Conservation (phyloP, 2,329 filamentous ascomycete species). For the Epichloe sylvatica region DNA sequence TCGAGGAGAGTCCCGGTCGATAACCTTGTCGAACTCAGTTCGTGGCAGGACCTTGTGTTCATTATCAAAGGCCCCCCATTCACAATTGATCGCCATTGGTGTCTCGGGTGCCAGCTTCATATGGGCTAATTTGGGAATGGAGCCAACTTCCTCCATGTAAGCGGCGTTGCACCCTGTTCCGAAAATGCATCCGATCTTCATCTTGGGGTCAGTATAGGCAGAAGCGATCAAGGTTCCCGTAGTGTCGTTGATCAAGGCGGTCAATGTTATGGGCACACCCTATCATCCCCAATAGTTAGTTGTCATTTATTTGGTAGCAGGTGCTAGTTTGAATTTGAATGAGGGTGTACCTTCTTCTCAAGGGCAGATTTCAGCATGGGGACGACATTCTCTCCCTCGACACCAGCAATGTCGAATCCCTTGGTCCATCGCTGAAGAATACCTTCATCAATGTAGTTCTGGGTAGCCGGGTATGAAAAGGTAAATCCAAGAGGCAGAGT, state of each 20-base stretch:
- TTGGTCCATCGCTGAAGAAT: conserved; percentile 94
- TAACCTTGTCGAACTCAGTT: conserved; percentile 72
- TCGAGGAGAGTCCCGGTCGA: conserved; percentile 83
- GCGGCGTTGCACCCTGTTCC: conserved; percentile 96
- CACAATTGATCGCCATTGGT: conserved; percentile 93
- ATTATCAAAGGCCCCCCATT: conserved; percentile 95
- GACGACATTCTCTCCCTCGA: conserved; percentile 83
- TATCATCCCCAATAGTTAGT: conserved; percentile 18
- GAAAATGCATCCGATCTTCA: conserved; percentile 96
- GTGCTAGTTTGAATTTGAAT: neutral
- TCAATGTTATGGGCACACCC: conserved; percentile 83
- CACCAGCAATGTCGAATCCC: conserved; percentile 85
- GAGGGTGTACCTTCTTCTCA: conserved; percentile 32
- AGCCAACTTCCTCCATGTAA: conserved; percentile 89
- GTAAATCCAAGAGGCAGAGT: conserved; percentile 80
- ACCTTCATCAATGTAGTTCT: conserved; percentile 86
- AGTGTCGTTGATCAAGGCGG: conserved; percentile 92
- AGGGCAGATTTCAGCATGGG: conserved; percentile 74
- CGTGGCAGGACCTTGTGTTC: conserved; percentile 76
- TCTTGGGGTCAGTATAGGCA: conserved; percentile 83
- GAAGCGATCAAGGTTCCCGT: conserved; percentile 95
- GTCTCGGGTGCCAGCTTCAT: conserved; percentile 73
- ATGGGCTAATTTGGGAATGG: conserved; percentile 85
- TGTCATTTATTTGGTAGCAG: neutral
- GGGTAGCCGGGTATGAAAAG: conserved; percentile 88